Base-by-base conservation (phyloP, 2,329 filamentous ascomycete species). In the Fusarium multiceps region DNA sequence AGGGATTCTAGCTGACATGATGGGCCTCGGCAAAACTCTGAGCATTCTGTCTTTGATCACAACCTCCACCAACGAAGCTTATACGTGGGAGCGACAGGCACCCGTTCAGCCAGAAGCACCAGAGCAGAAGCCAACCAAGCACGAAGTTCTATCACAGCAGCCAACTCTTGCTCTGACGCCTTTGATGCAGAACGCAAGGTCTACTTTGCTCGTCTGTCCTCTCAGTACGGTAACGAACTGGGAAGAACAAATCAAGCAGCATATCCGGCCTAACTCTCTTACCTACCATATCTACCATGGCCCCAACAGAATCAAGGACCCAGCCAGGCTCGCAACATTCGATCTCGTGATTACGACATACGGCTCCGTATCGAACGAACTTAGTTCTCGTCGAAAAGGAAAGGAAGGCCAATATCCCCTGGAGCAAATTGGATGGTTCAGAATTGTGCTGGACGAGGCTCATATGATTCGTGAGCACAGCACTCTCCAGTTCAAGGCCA, bases 321-420 rank as follows among this genome's bases (percentile, higher is more conserved):
- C 89, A 0, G 83, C 86, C 9, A 87, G 89, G 71, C 87, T 99
- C 18, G 86, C 90, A 1, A 82, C 89, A 34, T 93, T 90, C 73
- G 94, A 98, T 76, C 81, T 98, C 10, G 89, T 99, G 42, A 91
- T 99, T 60, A 98, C 96, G 0, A 98, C 96, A 0, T 99, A 98
- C 77, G 92, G 93, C 41, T 97, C 93, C 1, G 89, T 97, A 23
- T 90, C 93, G 0, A 92, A 92, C 64, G 95, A 98, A 76, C 87
- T 93, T 18, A 88, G 86, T 46, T 84, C 87, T 25, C 88, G 91
- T 28, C 86, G 84, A 59, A 88, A 89, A 61, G 82, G 84, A 32
- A 92, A 89, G 74, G 82, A 83, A 16, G 89, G 88, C 3, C 69
- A 80, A 9, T 89, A 85, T 69, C 92, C 94, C 0, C 81, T 98